A percentile compares a stretch with the other conserved stretches of the same genome.
Evolutionary conservation across 768 basidiomycete genomes (phyloP).

Genomic region (Exidia glandulosa): DNA sequence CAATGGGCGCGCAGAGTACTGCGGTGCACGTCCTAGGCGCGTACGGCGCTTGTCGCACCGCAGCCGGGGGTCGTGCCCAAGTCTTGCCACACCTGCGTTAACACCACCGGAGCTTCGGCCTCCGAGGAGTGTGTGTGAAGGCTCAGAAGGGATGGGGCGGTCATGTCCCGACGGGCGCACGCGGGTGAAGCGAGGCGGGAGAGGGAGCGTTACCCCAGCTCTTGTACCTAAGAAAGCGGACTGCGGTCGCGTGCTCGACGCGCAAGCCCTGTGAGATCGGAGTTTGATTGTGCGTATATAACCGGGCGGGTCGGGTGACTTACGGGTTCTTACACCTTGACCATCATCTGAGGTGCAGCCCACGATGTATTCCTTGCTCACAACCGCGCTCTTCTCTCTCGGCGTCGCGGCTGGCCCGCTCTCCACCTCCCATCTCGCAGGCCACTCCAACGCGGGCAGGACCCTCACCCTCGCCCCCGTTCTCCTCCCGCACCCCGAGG

Average conservation of each 20-base stretch:
- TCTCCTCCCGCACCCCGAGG: not conserved
- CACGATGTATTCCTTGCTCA: not conserved
- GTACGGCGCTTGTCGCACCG: no score
- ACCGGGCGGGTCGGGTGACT: not conserved
- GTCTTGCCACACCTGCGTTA: no score
- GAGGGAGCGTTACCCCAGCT: no score
- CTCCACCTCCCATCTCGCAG: not conserved
- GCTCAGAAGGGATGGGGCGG: no score
- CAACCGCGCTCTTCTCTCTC: not conserved
- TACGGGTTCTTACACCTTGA: not conserved
- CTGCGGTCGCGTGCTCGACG: not conserved
- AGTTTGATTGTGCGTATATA: not conserved
- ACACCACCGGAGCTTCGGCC: no score
- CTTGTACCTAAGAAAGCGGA: not conserved
- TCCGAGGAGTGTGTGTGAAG: no score
- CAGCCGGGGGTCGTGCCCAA: no score
- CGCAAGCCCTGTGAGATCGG: not conserved
- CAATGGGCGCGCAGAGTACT: no score
- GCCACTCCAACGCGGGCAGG: not conserved
- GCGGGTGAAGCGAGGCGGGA: no score
- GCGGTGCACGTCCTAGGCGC: no score
- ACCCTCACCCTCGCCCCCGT: not conserved
- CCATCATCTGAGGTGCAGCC: not conserved
- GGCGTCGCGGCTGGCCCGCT: not conserved
- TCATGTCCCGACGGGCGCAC: no score